Evolutionary conservation across 1,284 basidiomycete genomes (phyloP), one percentile per base, ranked within the genome.

Genomic region (Sporisorium exsertum): DNA sequence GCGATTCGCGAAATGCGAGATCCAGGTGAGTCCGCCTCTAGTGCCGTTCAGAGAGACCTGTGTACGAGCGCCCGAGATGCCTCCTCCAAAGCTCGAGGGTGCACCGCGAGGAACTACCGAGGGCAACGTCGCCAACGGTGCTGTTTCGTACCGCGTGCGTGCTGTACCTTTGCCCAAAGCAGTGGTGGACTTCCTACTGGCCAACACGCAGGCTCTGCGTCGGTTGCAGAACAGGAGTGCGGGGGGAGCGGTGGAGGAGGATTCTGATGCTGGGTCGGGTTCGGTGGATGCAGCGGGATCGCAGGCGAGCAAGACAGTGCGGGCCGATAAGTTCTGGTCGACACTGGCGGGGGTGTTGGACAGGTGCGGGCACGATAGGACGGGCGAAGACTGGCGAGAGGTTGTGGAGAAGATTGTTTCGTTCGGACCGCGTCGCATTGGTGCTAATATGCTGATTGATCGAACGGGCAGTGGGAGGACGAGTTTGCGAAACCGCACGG

Each of bases 1-100:
- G 86, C 89, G 96, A 24, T 99, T 99, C 84, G 96, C 97, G 0
- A 91, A 91, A 69, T 91, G 97, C 57, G 92, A 94, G 58, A 95
- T 99, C 53, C 94, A 96, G 78, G 91, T 92, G 9, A 97, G 95
- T 1, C 91, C 95, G 78, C 95, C 96, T 0, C 96, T 99, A 58
- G 97, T 99, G 5, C 96, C 97, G 1, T 99, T 98, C 88, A 90
- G 97, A 51, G 97, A 99, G 87, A 98, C 96, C 0, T 93, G 94
- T 0, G 89, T 97, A 33, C 67, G 76, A 5, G 83, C 69, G 9
- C 64, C 68, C 33, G 94, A 98, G 79, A 97, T 98, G 94, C 89
- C 91, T 1, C 91, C 93, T 6, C 91, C 92, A 0, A 97, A 94
- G 85, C 92, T 90, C 1, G 84, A 87, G 10, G 91, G 90, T 78